Evolutionary conservation across 2,329 filamentous ascomycete species (phyloP).

Genomic region (Penicillium sp.): DNA sequence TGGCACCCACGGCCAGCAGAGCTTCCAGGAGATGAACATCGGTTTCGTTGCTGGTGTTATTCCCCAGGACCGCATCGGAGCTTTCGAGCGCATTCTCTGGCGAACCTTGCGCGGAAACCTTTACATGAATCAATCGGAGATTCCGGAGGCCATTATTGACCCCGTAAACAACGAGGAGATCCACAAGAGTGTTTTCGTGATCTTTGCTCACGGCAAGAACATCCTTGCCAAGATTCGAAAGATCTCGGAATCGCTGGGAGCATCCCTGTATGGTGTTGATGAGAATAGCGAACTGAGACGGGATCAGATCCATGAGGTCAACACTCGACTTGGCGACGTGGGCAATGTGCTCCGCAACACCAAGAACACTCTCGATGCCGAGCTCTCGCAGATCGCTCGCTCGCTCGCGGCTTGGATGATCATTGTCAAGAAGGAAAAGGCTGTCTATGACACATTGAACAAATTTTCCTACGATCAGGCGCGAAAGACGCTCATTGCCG

Average conservation of each 20-base stretch:
- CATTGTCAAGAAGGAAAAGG: conserved; percentile 96
- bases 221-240: conserved; percentile 98
- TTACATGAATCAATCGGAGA: conserved; percentile 99
- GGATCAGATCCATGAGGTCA: conserved; percentile 96
- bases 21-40: conserved; percentile 97
- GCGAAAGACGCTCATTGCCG: conserved; percentile 91
- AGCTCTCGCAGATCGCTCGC: conserved; percentile 88
- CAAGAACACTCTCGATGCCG: conserved; percentile 85
- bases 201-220: conserved; percentile 97
- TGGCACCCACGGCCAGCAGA: conserved; percentile 64
- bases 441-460: conserved; percentile 92
- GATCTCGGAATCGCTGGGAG: conserved; percentile 95
- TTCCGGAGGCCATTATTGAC: conserved; percentile 86
- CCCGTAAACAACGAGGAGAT: conserved; percentile 87
- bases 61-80: conserved; percentile 81
- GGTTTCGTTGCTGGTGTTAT: conserved; percentile 98
- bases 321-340: conserved; percentile 84
- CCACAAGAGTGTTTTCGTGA: conserved; percentile 98
- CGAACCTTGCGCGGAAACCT: conserved; percentile 93
- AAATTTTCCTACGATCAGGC: conserved; percentile 95
- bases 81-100: conserved; percentile 97
- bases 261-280: conserved; percentile 92
- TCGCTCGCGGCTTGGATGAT: conserved; percentile 96
- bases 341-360: conserved; percentile 92
- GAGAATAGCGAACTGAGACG: conserved; percentile 93